Evolutionary conservation across 352 stramenopile species (phyloP), one percentile per base, ranked within the genome.

Genomic region (Hyaloperonospora arabidopsidis): DNA sequence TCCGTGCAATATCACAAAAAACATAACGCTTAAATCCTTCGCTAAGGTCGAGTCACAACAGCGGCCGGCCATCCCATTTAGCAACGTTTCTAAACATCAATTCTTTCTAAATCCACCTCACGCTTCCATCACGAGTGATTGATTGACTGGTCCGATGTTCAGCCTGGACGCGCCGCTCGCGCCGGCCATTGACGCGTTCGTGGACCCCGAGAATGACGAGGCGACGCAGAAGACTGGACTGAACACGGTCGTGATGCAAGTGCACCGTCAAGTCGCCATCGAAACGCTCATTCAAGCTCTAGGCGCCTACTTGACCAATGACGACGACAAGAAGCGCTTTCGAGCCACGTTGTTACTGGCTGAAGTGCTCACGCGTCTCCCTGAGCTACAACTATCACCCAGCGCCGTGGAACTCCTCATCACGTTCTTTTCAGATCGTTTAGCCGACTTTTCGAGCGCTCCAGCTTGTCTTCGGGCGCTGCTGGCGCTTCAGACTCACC

Each of bases 171-270:
- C 82, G 44, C 84, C 84, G 57, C 70, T 94, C 35, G 76, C 78
- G 63, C 82, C 84, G 28, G 81, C 84, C 45, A 90, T 94, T 63
- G 78, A 89, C 51, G 82, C 78, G 63, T 94, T 91, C 62, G 79
- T 92, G 54, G 68, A 92, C 68, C 82, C 84, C 2, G 82, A 92
- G 63, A 89, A 88, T 51, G 80, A 91, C 35, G 81, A 94, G 18
- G 76, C 66, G 18, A 63, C 68, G 58, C 84, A 94, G 64, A 94
- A 90, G 72, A 90, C 81, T 38, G 82, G 77, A 28, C 70, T 94
- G 32, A 94, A 94, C 67, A 91, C 78, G n/a, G 68, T 94, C 36
- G 68, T 94, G 21, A 92, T 94, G 81, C 81, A 92, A 52, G 76
- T 92, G 46, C 81, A 94, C 47, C 81, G 84, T 43, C 73, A 74